Percentiles rank a stretch among this genome's conserved stretches.
Conservation (phyloP, 257 asterid species). For the Solanum verrucosum region DNA sequence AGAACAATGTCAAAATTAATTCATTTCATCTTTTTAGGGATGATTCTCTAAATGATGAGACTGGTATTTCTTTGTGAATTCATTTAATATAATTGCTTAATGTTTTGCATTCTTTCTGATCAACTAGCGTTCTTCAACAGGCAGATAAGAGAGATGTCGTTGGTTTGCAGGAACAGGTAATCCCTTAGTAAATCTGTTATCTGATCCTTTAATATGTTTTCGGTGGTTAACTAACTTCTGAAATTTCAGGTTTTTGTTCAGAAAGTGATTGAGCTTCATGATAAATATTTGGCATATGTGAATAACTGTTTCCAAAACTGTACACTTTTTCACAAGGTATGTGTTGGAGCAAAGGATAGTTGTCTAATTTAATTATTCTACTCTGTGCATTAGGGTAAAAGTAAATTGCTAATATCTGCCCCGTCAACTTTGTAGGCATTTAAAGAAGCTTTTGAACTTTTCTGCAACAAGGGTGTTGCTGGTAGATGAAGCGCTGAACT, state of each 20-base stretch:
- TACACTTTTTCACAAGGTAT: conserved; percentile 96
- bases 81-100: neutral
- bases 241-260: conserved; percentile 75
- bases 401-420: neutral
- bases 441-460: conserved; percentile 90
- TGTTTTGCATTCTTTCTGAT: conserved; percentile 4
- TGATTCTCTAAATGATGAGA: neutral
- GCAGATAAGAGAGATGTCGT: conserved; percentile 80
- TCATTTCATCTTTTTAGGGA: neutral
- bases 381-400: neutral
- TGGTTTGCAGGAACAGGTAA: conserved; percentile 91
- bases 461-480: conserved; percentile 94
- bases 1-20: neutral
- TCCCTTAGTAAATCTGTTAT: neutral
- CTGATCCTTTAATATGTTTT: neutral
- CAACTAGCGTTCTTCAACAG: conserved; percentile 28
- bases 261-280: conserved; percentile 87
- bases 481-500: conserved; percentile 97
- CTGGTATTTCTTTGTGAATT: neutral
- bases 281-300: conserved; percentile 88
- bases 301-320: conserved; percentile 74
- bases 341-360: conserved; percentile 5
- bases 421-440: conserved; percentile 53
- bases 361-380: neutral
- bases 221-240: neutral